A percentile compares a stretch with the other conserved stretches of the same genome.
These are phyloP conservation scores for Candida quercuum DNA, from an alignment of 805 yeast species.

Conservation along the genomic window DNA sequence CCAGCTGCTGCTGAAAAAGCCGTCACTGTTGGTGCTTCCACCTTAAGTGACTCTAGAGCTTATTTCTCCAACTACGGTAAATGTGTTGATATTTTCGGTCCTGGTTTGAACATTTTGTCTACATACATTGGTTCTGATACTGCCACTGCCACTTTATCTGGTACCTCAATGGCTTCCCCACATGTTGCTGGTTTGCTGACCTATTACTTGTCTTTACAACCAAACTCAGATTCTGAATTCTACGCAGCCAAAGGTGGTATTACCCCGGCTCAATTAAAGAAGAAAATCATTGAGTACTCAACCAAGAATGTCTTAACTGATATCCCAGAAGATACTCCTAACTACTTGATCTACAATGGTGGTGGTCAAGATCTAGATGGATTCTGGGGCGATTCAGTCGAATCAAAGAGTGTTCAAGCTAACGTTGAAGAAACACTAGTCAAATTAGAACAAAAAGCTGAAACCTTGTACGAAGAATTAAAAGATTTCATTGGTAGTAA, in stretches of 20 bases:
- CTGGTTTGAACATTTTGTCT: constrained; percentile 86
- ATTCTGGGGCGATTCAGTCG: constrained; percentile 20
- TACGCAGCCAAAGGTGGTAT: constrained; percentile 47
- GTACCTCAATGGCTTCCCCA: constrained; percentile 98
- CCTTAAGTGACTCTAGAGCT: constrained; percentile 85
- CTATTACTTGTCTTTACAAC: constrained; percentile 83
- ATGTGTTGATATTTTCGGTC: constrained; percentile 96
- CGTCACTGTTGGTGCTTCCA: constrained; percentile 93
- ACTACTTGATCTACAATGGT: constrained; percentile 74
- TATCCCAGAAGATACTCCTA: constrained; percentile 71
- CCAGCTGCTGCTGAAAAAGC: constrained; percentile 86
- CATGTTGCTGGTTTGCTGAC: constrained; percentile 90
- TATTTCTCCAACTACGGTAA: constrained; percentile 92
- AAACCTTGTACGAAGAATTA: constrained; percentile 7
- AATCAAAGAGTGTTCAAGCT: constrained; percentile 4
- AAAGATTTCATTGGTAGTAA: constrained; percentile 5
- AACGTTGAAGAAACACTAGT: constrained; percentile 15
- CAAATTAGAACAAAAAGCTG: constrained; percentile 17
- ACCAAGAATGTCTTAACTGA: constrained; percentile 55
- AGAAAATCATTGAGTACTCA: constrained; percentile 65
- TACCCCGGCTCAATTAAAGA: constrained; percentile 72
- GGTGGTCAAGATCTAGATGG: constrained; percentile 59
- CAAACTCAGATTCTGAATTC: constrained; percentile 63
- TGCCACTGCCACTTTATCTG: constrained; percentile 81
- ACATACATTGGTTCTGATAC: constrained; percentile 73